Base-by-base conservation (phyloP, 108 stramenopile species). In the Fistulifera solaris region DNA sequence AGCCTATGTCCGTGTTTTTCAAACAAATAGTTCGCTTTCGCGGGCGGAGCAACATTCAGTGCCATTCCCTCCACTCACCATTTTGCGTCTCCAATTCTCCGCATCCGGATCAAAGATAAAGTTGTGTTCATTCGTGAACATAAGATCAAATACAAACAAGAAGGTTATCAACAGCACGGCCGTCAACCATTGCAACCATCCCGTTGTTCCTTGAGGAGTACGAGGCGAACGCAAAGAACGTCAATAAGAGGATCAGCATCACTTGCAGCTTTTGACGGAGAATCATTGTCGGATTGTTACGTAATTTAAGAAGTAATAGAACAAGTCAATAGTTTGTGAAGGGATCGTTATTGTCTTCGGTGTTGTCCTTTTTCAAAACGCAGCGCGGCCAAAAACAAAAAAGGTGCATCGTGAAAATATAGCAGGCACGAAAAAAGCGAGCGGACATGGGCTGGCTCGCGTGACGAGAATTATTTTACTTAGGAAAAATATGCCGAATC, bases 51-150 rank as follows among this genome's bases (percentile, higher is more conserved):
- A n/a, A n/a, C 44, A 45, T 8, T 19, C 44, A 21, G 5, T 11
- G 16, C 44, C 6, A 45, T 45, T 45, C 7, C 11, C 16, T 45
- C 5, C 4, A 74, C 73, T 18, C 55, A 75, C 89, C 31, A 82
- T 85, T 68, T 90, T 90, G 65, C 89, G 81, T 75, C 89, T 72
- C 89, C 89, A 90, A 58, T 90, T 90, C 49, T 90, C 89, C 1
- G 89, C 89, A 85, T 92, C 89, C 17, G 90, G 90, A 68, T 92
- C 90, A 67, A 92, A 92, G 54, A 92, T 72, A 59, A 88, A 92
- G 45, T 58, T 83, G 52, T 65, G 71, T 3, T 71, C 69, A 51
- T 85, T 59, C 43, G 86, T 88, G 63, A 92, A 92, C 23, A 75
- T 49, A 27, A 78, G 27, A 50, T 92, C 90, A 65, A 92, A 92